A percentile compares a stretch with the other conserved stretches of the same genome.
phyloP scores from a whole-genome alignment of 2,329 filamentous ascomycete genomes.

The Colletotrichum abscissum region DNA sequence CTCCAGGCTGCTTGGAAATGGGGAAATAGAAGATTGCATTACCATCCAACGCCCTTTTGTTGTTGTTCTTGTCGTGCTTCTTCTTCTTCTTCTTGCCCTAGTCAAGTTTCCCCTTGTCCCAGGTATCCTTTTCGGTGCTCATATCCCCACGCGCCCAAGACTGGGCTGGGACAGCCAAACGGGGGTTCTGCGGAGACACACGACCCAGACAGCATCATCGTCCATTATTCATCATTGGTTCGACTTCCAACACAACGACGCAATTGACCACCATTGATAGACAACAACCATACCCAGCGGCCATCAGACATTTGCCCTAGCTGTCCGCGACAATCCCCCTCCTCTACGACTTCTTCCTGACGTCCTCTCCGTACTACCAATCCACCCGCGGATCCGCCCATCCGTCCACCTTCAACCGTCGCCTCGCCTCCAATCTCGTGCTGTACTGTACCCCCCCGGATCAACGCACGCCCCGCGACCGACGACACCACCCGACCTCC shows the following conservation, averaged over 20 bases:
- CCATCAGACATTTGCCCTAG: neutral
- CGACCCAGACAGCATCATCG: neutral
- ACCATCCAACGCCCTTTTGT: neutral
- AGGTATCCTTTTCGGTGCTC: neutral
- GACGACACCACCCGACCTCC: conserved; percentile 4
- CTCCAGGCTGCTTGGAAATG: neutral
- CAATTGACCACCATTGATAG: conserved; percentile 7
- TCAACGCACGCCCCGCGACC: conserved; percentile 27
- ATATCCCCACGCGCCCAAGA: neutral
- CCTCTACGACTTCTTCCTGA: neutral
- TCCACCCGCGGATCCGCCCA: neutral
- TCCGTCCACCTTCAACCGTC: neutral
- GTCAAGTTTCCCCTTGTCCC: neutral
- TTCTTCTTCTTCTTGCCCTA: neutral
- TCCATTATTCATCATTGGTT: neutral
- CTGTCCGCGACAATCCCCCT: neutral
- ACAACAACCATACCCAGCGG: neutral
- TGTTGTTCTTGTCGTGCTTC: neutral
- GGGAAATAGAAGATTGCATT: neutral
- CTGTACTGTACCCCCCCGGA: neutral
- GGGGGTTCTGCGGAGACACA: conserved; percentile 7
- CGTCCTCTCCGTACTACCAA: neutral
- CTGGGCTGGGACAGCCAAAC: neutral
- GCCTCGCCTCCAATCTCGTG: neutral
- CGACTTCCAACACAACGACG: neutral